Evolutionary conservation across 768 basidiomycete species (phyloP), one percentile per base, ranked within the genome.

Genomic region (Trichaptum fuscoviolaceum): DNA sequence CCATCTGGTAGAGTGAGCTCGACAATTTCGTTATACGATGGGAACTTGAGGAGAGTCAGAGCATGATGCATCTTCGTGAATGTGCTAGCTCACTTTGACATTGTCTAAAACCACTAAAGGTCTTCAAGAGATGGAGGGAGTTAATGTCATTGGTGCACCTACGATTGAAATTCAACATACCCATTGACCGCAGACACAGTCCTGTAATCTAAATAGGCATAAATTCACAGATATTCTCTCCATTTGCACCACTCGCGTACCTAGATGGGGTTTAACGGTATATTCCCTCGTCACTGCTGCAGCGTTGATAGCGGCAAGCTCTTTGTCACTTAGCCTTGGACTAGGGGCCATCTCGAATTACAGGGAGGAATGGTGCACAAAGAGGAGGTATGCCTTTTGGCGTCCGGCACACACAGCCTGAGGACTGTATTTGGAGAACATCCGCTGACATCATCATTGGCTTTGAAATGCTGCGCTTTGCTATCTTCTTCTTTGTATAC

Each of bases 151-250:
- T 67, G 69, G 35, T 67, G 65, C 67, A 52, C 23, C 35, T 62
- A 64, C 66, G 63, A 26, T 25, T 63, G 65, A 25, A 25, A 58
- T 17, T 63, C 35, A 30, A 77, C 87, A 79, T 74, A 92, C 95
- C 96, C 97, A 74, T 99, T 99, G 79, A 99, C 91, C 68, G 95
- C 96, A 73, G 95, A 95, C 63, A 99, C 97, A n/a, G 96, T 98
- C 69, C 94, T 87, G 80, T 98, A 98, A 79, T 98, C 95, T 96
- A 75, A 27, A 70, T 63, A 71, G 67, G 57, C 62, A 35, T 30
- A 35, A 64, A 35, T 58, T 35, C 30, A 30, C 4, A 8, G 35
- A 36, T 23, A 64, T 59, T 61, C 60, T 35, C 34, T 65, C 64
- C 27, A 25, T 24, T 70, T 30, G 67, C 69, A 64, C 65, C 72